Conservation (phyloP, 768 basidiomycete species). For the Dioszegia hungarica region DNA sequence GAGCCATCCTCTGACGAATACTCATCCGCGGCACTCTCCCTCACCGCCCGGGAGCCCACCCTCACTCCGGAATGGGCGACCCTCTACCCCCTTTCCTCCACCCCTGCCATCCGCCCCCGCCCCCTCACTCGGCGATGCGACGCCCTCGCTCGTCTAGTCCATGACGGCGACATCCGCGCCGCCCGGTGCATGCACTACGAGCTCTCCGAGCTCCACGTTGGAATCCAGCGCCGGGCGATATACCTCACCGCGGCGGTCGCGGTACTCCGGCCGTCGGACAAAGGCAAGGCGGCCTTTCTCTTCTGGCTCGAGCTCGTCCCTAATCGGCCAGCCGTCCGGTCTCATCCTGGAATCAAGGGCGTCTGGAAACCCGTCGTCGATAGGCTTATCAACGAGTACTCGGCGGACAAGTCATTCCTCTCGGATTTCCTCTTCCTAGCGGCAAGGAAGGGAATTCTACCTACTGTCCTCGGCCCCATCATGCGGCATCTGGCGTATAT, state of each 20-base stretch:
- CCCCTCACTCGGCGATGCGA: slow-evolving; percentile 13
- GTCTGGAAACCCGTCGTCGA: slow-evolving; percentile 26
- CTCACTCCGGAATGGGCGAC: slow-evolving; percentile 34
- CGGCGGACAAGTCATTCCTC: slow-evolving; percentile 13
- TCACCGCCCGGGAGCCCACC: slow-evolving; percentile 11
- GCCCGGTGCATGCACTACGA: slow-evolving; percentile 27
- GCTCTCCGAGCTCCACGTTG: slow-evolving; percentile 12
- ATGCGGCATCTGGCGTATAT: slow-evolving; percentile 18
- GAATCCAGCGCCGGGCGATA: slow-evolving; percentile 16
- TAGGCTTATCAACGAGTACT: slow-evolving; percentile 10
- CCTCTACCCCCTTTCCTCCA: slow-evolving; percentile 7
- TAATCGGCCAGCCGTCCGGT: slow-evolving; percentile 28
- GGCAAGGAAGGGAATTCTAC: slow-evolving; percentile 31
- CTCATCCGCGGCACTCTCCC: slow-evolving; percentile 5
- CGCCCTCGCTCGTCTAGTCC: slow-evolving; percentile 19
- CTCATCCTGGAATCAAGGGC: slow-evolving; percentile 16
- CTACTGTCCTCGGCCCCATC: slow-evolving; percentile 16
- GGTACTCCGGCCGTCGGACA: neutral
- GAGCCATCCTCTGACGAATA: slow-evolving; percentile 30
- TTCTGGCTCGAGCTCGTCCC: slow-evolving; percentile 36
- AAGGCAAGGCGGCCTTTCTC: slow-evolving; percentile 15
- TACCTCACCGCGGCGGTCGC: slow-evolving; percentile 24
- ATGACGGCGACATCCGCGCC: slow-evolving; percentile 10
- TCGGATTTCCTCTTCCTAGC: slow-evolving; percentile 11
- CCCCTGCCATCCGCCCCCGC: neutral